Conservation (phyloP, 257 asterid species). For the Solanum verrucosum region DNA sequence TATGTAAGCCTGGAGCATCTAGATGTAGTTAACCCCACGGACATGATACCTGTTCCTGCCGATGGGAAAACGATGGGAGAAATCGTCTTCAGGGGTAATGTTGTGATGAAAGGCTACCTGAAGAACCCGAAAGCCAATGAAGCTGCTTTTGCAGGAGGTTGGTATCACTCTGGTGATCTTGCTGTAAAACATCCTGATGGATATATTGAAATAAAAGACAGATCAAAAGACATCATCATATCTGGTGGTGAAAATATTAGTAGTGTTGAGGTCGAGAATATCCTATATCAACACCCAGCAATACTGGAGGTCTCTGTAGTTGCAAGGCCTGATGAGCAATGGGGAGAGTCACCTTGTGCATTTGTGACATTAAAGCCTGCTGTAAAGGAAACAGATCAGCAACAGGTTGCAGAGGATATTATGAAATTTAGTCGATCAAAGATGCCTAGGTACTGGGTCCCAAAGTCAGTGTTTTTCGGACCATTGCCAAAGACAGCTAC, state of each 20-base stretch:
- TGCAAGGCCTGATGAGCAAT: conserved; percentile 75
- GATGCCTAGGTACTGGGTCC: conserved; percentile 89
- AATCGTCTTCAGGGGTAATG: conserved; percentile 75
- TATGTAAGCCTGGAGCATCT: conserved; percentile 62
- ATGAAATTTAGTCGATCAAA: conserved; percentile 64
- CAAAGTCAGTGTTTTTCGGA: conserved; percentile 74
- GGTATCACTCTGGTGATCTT: conserved; percentile 90
- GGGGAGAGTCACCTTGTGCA: conserved; percentile 98
- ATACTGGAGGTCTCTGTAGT: conserved; percentile 81
- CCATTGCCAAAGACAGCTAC: conserved; percentile 95
- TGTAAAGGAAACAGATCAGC: conserved; percentile 25
- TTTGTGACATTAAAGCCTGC: conserved; percentile 67
- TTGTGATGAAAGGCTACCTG: conserved; percentile 85
- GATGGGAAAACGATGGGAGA: conserved; percentile 87
- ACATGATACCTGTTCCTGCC: conserved; percentile 57
- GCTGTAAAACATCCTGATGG: conserved; percentile 90
- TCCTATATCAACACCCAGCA: conserved; percentile 69
- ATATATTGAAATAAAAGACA: conserved; percentile 71
- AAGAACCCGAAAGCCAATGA: conserved; percentile 82
- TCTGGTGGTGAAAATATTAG: conserved; percentile 95
- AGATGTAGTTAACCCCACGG: conserved; percentile 52
- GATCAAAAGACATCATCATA: conserved; percentile 86
- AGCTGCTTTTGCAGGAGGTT: conserved; percentile 70
- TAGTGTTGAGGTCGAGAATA: conserved; percentile 86
- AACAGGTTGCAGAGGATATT: conserved; percentile 49